A percentile compares a stretch with the other conserved stretches of the same genome.
These are phyloP conservation scores for Cryptococcus floricola DNA, from an alignment of 1,284 basidiomycete genomes.

Conservation along the genomic window DNA sequence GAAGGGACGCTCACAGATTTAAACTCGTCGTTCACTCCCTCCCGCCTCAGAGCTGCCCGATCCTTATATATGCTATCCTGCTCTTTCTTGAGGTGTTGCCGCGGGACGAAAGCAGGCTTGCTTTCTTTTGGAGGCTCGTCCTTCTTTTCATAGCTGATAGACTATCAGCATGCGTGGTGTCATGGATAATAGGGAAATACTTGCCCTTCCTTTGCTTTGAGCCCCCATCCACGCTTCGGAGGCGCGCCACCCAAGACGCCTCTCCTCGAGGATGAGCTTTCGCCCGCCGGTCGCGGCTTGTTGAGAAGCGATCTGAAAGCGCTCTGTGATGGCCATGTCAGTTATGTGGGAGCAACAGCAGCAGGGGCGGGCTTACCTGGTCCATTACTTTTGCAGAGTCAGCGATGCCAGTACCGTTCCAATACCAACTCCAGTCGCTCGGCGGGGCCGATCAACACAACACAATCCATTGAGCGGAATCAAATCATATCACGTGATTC, in stretches of 20 bases:
- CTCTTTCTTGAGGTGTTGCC: slow-evolving; percentile 29
- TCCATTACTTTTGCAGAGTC: not conserved
- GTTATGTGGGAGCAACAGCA: no score
- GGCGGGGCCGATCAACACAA: no score
- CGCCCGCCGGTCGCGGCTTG: slow-evolving; percentile 25
- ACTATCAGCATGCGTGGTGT: not conserved
- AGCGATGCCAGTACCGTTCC: no score
- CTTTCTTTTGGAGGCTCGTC: slow-evolving; percentile 6
- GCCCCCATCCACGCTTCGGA: slow-evolving; percentile 35
- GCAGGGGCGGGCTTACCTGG: not conserved
- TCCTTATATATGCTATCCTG: slow-evolving; percentile 42
- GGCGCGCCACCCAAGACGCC: slow-evolving; percentile 35
- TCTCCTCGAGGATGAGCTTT: slow-evolving; percentile 14
- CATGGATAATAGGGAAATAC: slow-evolving; percentile 2
- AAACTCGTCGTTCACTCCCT: slow-evolving; percentile 45
- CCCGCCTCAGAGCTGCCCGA: slow-evolving; percentile 42
- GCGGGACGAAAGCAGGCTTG: slow-evolving; percentile 31
- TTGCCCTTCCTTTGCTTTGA: slow-evolving; percentile 31
- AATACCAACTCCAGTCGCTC: no score
- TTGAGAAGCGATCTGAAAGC: slow-evolving; percentile 42
- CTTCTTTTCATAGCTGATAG: slow-evolving; percentile 13
- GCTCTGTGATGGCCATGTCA: slow-evolving; percentile 19
- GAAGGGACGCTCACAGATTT: slow-evolving; percentile 29
- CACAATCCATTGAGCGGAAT: no score
- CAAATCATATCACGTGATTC: not conserved